phyloP scores from a whole-genome alignment of 129 eudicot species.

The Centrapalus pauciflorus region DNA sequence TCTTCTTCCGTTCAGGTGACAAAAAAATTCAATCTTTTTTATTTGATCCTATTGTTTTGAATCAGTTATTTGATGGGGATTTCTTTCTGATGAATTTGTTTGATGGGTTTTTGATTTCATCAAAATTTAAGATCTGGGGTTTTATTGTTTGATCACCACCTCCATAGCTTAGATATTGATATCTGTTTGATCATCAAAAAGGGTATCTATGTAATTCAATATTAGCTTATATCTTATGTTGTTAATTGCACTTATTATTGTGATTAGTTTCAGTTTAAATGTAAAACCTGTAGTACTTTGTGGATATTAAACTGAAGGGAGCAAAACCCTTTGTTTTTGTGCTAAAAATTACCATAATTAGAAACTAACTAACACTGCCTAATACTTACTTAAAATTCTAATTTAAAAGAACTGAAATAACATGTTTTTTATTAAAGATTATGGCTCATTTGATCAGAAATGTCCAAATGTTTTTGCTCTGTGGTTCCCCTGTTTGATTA shows the following conservation, averaged over 20 bases:
- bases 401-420: not conserved
- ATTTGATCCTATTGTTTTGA: not conserved
- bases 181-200: not conserved
- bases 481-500: conserved; percentile 19
- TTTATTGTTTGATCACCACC: conserved; percentile 14
- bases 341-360: not conserved
- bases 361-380: not conserved
- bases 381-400: no score
- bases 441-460: not conserved
- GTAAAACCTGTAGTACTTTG: not conserved
- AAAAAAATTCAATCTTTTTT: not conserved
- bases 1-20: conserved; percentile 43
- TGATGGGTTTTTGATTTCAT: conserved; percentile 12
- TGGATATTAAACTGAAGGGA: not conserved
- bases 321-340: no score
- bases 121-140: conserved; percentile 32
- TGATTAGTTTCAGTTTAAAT: not conserved
- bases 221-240: not conserved
- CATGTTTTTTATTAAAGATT: not conserved
- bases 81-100: not conserved
- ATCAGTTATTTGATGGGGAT: conserved; percentile 12
- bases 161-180: conserved; percentile 19
- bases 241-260: not conserved
- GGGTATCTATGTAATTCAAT: not conserved
- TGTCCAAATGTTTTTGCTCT: not conserved